phyloP scores from a whole-genome alignment of 2,329 filamentous ascomycete genomes.

The Claviceps purpurea region DNA sequence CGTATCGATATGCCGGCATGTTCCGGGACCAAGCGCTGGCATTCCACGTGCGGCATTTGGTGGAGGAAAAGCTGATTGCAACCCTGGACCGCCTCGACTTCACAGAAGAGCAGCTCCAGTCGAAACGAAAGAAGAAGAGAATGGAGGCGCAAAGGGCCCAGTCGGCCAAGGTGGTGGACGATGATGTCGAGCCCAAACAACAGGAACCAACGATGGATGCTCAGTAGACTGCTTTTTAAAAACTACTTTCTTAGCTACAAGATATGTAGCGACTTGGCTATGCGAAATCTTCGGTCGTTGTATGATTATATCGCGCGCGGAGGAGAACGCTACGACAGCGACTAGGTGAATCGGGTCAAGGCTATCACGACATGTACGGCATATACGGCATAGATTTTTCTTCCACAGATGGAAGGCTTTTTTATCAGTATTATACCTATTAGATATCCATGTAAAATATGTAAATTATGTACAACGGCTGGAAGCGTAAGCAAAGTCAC shows the following conservation, averaged over 20 bases:
- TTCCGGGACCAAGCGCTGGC: constrained; percentile 65
- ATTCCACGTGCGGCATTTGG: constrained; percentile 62
- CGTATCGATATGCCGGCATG: constrained; percentile 72
- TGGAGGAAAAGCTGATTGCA: constrained; percentile 57
- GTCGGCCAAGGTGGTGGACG: constrained; percentile 3
- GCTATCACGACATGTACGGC: not conserved
- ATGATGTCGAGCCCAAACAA: not conserved
- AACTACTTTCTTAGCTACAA: not conserved
- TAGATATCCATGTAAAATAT: not conserved
- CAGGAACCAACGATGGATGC: not conserved
- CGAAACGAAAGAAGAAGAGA: constrained; percentile 13
- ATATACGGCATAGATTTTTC: not conserved
- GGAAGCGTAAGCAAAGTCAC: no score
- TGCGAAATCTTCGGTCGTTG: not conserved
- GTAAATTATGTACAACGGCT: not conserved
- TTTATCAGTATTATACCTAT: not conserved
- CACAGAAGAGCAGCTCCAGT: constrained; percentile 21
- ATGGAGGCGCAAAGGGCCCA: constrained; percentile 9
- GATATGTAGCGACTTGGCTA: not conserved
- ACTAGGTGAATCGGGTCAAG: not conserved
- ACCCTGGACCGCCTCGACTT: constrained; percentile 37
- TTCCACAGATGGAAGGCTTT: not conserved
- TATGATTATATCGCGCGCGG: not conserved
- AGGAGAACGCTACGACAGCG: not conserved
- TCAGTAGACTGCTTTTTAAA: not conserved